Evolutionary conservation across 164 flowering plant genomes (phyloP), one percentile per base, ranked within the genome.

Genomic region (Aristolochia contorta): DNA sequence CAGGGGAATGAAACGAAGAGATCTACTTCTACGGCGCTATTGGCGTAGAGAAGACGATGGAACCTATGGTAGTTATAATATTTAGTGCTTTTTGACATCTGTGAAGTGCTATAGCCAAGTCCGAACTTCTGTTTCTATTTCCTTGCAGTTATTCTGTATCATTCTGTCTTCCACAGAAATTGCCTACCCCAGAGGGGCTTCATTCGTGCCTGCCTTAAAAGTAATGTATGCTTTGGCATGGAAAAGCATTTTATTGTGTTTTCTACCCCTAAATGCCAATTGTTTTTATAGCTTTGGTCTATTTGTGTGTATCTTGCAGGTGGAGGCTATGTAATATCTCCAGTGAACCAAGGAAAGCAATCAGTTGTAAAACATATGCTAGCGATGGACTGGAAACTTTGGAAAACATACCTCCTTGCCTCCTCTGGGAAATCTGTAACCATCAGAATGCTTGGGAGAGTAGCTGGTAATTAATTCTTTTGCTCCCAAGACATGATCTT

Each of bases 41-140:
- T 92, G 98, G 98, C 87, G 96, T 77, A 79, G 98, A 69, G 98
- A 92, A 63, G 88, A 89, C 67, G 96, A 89, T 70, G 97, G 97
- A 55, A 85, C 97, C 69, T 91, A 91, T 73, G 97, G 96, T 91
- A 82, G 16, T 63, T 10, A 23, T 12, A 33, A 1, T 23, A 27
- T 22, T 2, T 12, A 10, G 0, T 2, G 2, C 30, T 27, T 53
- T 53, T 53, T 10, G 16, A 22, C 20, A 32, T 23, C 23, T 5
- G 3, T 37, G 7, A 37, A 37, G 12, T 37, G 43, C 7, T 10
- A 37, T 53, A 22, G 4, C 15, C 27, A 53, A 3, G 12, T 20
- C 23, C 6, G 24, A 53, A 51, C 57, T 27, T 37, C 56, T 22
- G 24, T 12, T 47, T 59, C 63, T 56, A 2, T 65, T 67, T 47